Base-by-base conservation (phyloP, 2,329 filamentous ascomycete species). In the Claviceps paspali region DNA sequence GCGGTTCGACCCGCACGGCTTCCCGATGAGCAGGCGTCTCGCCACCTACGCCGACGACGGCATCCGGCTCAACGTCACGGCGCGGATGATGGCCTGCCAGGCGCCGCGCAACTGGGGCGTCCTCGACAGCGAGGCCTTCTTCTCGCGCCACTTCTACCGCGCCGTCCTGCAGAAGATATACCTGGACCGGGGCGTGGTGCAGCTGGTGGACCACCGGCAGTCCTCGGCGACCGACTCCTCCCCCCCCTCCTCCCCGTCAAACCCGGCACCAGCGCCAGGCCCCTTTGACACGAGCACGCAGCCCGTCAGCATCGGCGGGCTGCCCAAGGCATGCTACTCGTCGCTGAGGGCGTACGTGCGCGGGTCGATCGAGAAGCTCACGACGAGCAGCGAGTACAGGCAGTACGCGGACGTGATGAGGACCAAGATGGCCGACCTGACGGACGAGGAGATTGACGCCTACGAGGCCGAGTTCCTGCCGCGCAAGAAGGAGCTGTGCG, bases 21-120 rank as follows among this genome's bases (percentile, higher is more conserved):
- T 95, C 50, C 91, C 91, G 0, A 91, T 98, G 81, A 92, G 83
- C 41, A 64, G 78, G 31, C 70, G 69, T 11, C 65, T 95, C 34
- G 67, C 52, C 57, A 73, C 56, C 3, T 71, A 79, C 47, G 57
- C 64, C 15, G 62, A 59, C 12, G 64, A 67, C 7, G 85, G 86
- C 2, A 68, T 96, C 33, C 73, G 83, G 18, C 68, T 96, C 40
- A 96, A 98, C 57, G 94, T 96, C 52, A 98, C 91, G 4, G 86
- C 91, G 1, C 76, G 91, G 31, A 94, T 94, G 81, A 95, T 96
- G 88, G 88, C 88, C 3, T 87, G 92, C 35, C 91, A 98, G 61
- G 91, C 91, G 6, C 87, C 91, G 2, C 69, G 78, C 41, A 98
- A 98, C 62, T 98, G 91, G 91, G 82, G 81, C 2, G 64, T 67